These are phyloP conservation scores for Huiozyma naganishii DNA, from an alignment of 805 yeast species.

Conservation along the genomic window DNA sequence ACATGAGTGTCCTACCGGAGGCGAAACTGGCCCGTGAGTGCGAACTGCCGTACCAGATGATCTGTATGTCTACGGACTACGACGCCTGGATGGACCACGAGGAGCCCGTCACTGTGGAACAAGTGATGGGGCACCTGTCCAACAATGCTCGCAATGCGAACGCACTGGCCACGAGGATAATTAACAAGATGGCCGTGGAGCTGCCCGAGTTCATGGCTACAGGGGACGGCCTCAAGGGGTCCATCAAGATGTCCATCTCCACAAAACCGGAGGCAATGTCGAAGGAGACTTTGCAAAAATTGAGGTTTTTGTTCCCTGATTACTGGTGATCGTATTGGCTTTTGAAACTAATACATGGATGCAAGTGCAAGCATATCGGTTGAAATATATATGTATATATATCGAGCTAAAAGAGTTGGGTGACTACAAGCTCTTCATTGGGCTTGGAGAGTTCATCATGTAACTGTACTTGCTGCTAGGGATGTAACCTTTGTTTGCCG, in stretches of 20 bases:
- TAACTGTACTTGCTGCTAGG: constrained; percentile 28
- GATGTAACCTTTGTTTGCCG: constrained; percentile 18
- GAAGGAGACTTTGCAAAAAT: constrained; percentile 59
- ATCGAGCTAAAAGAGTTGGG: no score
- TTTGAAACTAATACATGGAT: no score
- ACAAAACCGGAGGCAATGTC: constrained; percentile 68
- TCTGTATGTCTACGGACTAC: constrained; percentile 97
- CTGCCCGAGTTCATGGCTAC: constrained; percentile 43
- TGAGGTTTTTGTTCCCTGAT: constrained; percentile 85
- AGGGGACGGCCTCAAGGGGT: constrained; percentile 62
- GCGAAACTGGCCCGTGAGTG: constrained; percentile 95
- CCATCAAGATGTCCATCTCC: constrained; percentile 72
- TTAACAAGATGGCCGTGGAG: constrained; percentile 55
- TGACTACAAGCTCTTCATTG: constrained; percentile 10
- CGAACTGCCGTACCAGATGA: constrained; percentile 93
- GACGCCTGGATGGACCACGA: constrained; percentile 96
- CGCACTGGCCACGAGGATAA: constrained; percentile 56
- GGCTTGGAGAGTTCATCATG: constrained; percentile 27
- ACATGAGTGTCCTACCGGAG: constrained; percentile 97
- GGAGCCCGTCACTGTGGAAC: constrained; percentile 97
- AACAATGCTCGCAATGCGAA: constrained; percentile 86
- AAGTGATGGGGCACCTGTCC: constrained; percentile 80
- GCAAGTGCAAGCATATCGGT: background rate
- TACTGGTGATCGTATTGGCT: constrained; percentile 48
- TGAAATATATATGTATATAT: background rate